phyloP scores from a whole-genome alignment of 345 rosid species.

The Anacardium occidentale region DNA sequence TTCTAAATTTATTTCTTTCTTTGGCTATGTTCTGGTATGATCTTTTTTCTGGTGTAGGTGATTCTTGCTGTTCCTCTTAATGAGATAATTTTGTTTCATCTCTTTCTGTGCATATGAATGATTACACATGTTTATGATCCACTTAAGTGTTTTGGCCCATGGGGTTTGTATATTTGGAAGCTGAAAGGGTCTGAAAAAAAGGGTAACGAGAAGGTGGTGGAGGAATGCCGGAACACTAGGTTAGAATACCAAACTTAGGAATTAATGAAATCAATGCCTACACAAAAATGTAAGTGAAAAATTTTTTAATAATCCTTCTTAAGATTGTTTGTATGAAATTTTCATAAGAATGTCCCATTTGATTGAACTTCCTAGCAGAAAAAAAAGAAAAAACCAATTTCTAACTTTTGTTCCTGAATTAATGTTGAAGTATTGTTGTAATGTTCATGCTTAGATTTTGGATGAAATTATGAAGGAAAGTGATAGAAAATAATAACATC shows the following conservation, averaged over 20 bases:
- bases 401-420: not conserved
- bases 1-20: no score
- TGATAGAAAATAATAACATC: not conserved
- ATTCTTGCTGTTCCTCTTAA: not conserved
- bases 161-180: not conserved
- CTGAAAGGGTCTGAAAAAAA: not conserved
- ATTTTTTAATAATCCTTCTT: not conserved
- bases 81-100: not conserved
- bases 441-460: not conserved
- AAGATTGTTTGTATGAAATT: not conserved
- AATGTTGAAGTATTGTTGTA: not conserved
- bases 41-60: not conserved
- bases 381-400: not conserved
- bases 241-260: not conserved
- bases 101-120: slow-evolving; percentile 7
- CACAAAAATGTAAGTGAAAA: not conserved
- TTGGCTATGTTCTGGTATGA: not conserved
- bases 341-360: not conserved
- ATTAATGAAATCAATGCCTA: slow-evolving; percentile 1
- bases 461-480: not conserved
- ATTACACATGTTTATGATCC: not conserved
- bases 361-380: not conserved
- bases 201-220: not conserved
- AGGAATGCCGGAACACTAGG: no score
- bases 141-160: not conserved